phyloP scores from a whole-genome alignment of 2,329 filamentous ascomycete genomes.

The Penicillium sp. region DNA sequence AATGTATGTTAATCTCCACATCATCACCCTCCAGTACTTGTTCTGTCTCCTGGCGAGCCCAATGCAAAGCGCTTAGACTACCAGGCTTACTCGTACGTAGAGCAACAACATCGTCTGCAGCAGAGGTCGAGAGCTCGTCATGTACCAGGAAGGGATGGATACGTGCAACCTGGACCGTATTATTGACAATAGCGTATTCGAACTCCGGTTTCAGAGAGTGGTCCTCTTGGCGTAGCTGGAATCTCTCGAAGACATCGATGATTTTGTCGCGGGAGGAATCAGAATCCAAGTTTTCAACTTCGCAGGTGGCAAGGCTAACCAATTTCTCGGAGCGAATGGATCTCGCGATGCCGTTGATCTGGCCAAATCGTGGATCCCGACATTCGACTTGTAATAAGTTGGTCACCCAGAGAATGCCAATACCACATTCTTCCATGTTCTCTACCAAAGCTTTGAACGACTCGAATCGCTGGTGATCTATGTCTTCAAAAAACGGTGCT shows the following conservation, averaged over 20 bases:
- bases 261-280: conserved; percentile 3
- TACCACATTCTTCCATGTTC: neutral
- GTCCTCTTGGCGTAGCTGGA: conserved; percentile 5
- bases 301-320: conserved; percentile 27
- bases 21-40: conserved; percentile 11
- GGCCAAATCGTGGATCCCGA: conserved; percentile 29
- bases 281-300: conserved; percentile 11
- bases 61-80: conserved; percentile 20
- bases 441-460: conserved; percentile 8
- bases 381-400: conserved; percentile 20
- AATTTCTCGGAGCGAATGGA: conserved; percentile 29
- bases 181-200: conserved; percentile 17
- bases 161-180: conserved; percentile 12
- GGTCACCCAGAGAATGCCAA: conserved; percentile 31
- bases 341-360: conserved; percentile 29
- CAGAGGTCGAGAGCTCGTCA: neutral
- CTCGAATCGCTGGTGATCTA: neutral
- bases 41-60: conserved; percentile 10
- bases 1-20: conserved; percentile 23
- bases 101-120: neutral
- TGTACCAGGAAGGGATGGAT: conserved; percentile 8
- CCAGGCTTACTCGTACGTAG: conserved; percentile 22
- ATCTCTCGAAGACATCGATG: conserved; percentile 13
- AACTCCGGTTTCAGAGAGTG: conserved; percentile 14
- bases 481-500: conserved; percentile 11